These are phyloP conservation scores for Sphaerulina vaccinii DNA, from an alignment of 2,329 filamentous ascomycete species.

Conservation along the genomic window DNA sequence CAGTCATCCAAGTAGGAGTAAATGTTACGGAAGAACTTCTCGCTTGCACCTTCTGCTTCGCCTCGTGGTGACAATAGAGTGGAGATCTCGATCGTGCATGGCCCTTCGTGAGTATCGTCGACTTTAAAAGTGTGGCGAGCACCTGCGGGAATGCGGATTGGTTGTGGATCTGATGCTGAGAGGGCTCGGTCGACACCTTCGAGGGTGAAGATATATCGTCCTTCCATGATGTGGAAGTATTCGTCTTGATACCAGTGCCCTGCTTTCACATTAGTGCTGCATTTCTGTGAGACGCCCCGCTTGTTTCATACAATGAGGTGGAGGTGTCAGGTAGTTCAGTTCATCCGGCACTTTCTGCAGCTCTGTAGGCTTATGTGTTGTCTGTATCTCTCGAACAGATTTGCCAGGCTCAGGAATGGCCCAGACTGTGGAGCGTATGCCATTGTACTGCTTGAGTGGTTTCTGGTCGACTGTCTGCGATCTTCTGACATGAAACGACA, in stretches of 20 bases:
- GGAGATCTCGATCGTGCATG: slow-evolving; percentile 32
- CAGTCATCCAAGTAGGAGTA: slow-evolving; percentile 36
- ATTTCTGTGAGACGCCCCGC: not conserved
- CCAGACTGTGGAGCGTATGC: slow-evolving; percentile 32
- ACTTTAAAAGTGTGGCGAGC: slow-evolving; percentile 33
- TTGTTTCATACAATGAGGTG: slow-evolving; percentile 22
- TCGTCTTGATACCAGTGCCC: slow-evolving; percentile 36
- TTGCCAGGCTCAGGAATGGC: slow-evolving; percentile 27
- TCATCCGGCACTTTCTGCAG: slow-evolving; percentile 28
- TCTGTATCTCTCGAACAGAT: slow-evolving; percentile 34
- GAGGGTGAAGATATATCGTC: slow-evolving; percentile 34
- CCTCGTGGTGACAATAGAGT: slow-evolving; percentile 21
- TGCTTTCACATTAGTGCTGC: not conserved
- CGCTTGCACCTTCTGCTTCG: slow-evolving; percentile 26
- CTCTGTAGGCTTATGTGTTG: slow-evolving; percentile 27
- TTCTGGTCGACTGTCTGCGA: slow-evolving; percentile 15
- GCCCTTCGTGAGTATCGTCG: slow-evolving; percentile 28
- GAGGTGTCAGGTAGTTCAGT: slow-evolving; percentile 29
- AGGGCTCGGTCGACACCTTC: slow-evolving; percentile 27
- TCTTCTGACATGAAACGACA: slow-evolving; percentile 27
- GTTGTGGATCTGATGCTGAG: slow-evolving; percentile 29
- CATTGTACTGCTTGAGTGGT: slow-evolving; percentile 24
- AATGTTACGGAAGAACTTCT: slow-evolving; percentile 34
- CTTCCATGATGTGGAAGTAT: slow-evolving; percentile 31
- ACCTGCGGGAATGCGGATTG: slow-evolving; percentile 26